Percentiles rank a stretch among this genome's conserved stretches.
These are phyloP conservation scores for Leavenworthia alabamica DNA, from an alignment of 345 rosid species.

Conservation along the genomic window DNA sequence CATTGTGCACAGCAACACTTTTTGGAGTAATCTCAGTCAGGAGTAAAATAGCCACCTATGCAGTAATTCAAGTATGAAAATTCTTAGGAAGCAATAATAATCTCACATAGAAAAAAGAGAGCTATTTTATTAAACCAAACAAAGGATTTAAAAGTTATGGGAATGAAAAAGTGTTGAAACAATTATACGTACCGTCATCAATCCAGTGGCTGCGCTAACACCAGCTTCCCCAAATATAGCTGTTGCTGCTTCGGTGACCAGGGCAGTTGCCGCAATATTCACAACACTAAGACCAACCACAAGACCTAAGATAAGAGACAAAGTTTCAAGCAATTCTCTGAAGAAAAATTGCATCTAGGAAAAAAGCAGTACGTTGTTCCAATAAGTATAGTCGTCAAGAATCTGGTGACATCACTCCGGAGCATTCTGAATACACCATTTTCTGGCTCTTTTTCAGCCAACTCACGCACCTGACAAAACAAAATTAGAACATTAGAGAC, in stretches of 20 bases:
- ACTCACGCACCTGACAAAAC: constrained; percentile 66
- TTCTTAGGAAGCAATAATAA: not conserved
- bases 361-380: constrained; percentile 80
- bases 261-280: constrained; percentile 97
- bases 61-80: constrained; percentile 8
- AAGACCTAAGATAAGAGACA: constrained; percentile 32
- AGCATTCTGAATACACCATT: constrained; percentile 95
- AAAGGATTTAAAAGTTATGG: not conserved
- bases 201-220: constrained; percentile 97
- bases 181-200: constrained; percentile 77
- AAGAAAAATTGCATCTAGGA: constrained; percentile 15
- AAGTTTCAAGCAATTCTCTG: constrained; percentile 24
- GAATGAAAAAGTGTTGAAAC: not conserved
- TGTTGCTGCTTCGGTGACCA: constrained; percentile 97
- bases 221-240: constrained; percentile 99
- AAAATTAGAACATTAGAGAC: constrained; percentile 1
- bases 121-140: not conserved
- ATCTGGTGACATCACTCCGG: constrained; percentile 94
- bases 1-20: constrained; percentile 95
- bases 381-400: constrained; percentile 93
- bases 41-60: constrained; percentile 84
- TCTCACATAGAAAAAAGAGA: not conserved
- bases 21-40: constrained; percentile 98
- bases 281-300: constrained; percentile 59
- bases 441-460: constrained; percentile 95